These are phyloP conservation scores for Phytophthora sp. DNA, from an alignment of 352 stramenopile species.

Conservation along the genomic window DNA sequence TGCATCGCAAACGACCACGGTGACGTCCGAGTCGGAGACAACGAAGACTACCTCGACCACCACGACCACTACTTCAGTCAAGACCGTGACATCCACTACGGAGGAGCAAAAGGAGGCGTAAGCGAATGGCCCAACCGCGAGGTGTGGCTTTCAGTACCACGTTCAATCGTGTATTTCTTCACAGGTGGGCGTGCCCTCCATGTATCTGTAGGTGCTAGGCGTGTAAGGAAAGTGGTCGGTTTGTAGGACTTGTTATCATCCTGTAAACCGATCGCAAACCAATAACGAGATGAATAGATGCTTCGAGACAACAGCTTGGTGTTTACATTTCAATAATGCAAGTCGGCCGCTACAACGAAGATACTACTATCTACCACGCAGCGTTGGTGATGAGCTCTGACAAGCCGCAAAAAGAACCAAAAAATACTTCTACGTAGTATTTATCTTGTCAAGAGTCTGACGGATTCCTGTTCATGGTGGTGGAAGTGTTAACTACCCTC, in stretches of 20 bases:
- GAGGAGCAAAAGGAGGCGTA: slow-evolving; percentile 18
- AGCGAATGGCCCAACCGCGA: not conserved
- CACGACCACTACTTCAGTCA: not conserved
- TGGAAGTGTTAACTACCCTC: not conserved
- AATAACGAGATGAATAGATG: slow-evolving; percentile 11
- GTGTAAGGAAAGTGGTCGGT: slow-evolving; percentile 24
- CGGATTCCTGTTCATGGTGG: too few relatives aligned
- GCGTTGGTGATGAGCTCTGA: too few relatives aligned
- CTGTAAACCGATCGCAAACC: slow-evolving; percentile 1
- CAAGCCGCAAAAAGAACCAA: too few relatives aligned
- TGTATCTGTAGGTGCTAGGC: slow-evolving; percentile 29
- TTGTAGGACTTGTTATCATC: slow-evolving; percentile 5
- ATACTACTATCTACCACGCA: too few relatives aligned
- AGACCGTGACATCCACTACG: slow-evolving; percentile 14
- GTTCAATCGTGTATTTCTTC: not conserved
- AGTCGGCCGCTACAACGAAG: too few relatives aligned
- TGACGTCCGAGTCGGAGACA: not conserved
- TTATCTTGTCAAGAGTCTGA: too few relatives aligned
- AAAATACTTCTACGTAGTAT: too few relatives aligned
- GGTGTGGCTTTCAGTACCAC: not conserved
- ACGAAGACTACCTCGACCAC: not conserved
- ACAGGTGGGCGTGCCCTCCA: not conserved
- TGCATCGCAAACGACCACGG: not conserved
- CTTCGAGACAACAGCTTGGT: too few relatives aligned
- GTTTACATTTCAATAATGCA: too few relatives aligned